Evolutionary conservation across 2,329 filamentous ascomycete genomes (phyloP), one percentile per base, ranked within the genome.

Genomic region (Zalaria obscura): DNA sequence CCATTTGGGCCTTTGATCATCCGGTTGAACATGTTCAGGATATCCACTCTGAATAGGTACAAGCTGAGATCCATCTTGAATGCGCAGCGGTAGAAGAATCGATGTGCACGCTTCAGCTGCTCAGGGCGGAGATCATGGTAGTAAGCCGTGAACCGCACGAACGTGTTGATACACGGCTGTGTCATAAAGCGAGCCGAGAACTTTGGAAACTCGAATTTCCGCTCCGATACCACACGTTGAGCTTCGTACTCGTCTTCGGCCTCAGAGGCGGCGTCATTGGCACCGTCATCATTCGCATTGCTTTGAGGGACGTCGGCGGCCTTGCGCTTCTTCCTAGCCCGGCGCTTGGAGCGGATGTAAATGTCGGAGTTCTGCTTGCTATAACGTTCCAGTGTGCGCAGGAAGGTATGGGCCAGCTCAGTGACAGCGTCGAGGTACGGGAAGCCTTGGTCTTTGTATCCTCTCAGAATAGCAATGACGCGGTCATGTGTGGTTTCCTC

Each of bases 51-150:
- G 62, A 87, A 96, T 1, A 98, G 70, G 65, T 95, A 75, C 25
- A 95, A 80, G 43, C 79, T 80, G 66, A 91, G 79, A 37, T 95
- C 85, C 60, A 93, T 83, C 63, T 96, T 98, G 68, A 96, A 96
- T 0, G 87, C 87, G 7, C 93, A 72, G 0, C 89, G 80, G 55
- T 96, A 93, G 55, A 98, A 88, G 60, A 89, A 98, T 5, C 91
- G 81, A 63, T 96, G 91, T 8, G 81, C 81, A 4, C 91, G 78
- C 65, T 96, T 96, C 32, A 96, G 67, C 57, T 98, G 91, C 32
- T 78, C 70, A 2, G 78, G 69, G 40, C 78, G 74, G 7, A 98
- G 70, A 48, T 98, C 91, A 34, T 70, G 72, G 62, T 93, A 95
- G 62, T 78, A 89, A 37, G 72, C 75, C 1, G 80, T 77, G 48